Conservation (phyloP, 1,284 basidiomycete species). For the Puccinia polysora region DNA sequence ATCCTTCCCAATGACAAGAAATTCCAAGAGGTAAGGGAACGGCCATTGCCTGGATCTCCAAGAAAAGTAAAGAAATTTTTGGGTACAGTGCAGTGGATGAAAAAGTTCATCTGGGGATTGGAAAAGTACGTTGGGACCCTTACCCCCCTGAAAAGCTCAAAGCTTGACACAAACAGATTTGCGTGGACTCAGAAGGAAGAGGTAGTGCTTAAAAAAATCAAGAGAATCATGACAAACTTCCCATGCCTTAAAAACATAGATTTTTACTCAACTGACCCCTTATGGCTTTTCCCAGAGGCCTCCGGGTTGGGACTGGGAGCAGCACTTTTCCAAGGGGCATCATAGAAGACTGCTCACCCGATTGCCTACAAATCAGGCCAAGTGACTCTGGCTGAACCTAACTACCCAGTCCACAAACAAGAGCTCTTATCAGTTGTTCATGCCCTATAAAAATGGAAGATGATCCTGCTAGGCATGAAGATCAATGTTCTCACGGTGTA, state of each 20-base stretch:
- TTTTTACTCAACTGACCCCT: background rate
- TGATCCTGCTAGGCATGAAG: slow-evolving; percentile 51
- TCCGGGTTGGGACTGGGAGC: background rate
- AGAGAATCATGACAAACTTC: background rate
- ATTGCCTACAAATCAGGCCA: background rate
- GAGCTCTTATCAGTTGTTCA: background rate
- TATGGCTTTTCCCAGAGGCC: background rate
- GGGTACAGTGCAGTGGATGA: slow-evolving; percentile 54
- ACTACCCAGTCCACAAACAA: slow-evolving; percentile 8
- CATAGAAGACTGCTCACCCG: background rate
- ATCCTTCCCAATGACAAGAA: slow-evolving; percentile 54
- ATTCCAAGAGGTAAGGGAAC: slow-evolving; percentile 52
- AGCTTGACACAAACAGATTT: background rate
- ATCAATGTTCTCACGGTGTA: slow-evolving; percentile 54
- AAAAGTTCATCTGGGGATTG: slow-evolving; percentile 53
- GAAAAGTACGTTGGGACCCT: slow-evolving; percentile 53
- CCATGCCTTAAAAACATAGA: background rate
- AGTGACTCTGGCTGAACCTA: background rate
- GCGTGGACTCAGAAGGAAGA: background rate
- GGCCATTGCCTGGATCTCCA: slow-evolving; percentile 51
- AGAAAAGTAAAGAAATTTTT: slow-evolving; percentile 54
- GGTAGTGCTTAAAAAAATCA: background rate
- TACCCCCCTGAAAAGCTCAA: slow-evolving; percentile 52
- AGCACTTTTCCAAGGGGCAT: background rate
- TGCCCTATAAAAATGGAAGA: slow-evolving; percentile 46